Evolutionary conservation across 169 alveolate genomes (phyloP), one percentile per base, ranked within the genome.

Genomic region (Theileria orientalis): DNA sequence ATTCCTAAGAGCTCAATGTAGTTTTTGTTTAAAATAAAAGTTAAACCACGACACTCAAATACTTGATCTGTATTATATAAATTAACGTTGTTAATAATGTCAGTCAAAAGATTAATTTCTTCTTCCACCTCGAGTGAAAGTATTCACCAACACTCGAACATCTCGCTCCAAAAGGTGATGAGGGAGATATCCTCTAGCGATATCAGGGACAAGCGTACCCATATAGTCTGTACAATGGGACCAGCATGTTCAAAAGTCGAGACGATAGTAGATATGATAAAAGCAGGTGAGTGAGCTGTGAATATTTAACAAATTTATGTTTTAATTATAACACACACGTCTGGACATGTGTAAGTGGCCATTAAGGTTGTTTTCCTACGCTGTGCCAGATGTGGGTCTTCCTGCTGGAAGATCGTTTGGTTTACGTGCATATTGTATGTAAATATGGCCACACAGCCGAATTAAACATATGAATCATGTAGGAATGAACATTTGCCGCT

Each of bases 401-500:
- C n/a, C n/a, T n/a, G 23, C 27, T 54, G 9, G n/a, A 54, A 16
- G n/a, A 13, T 54, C 63, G 9, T 44, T 44, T 44, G 16, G 14
- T 14, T 44, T 44, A 14, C 52, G 11, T 54, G 14, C 27, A 21
- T 54, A 11, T 11, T 54, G 23, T 13, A 54, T 54, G 14, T 54
- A 61, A 9, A 29, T 61, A 40, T 61, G 14, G 13, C n/a, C n/a
- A n/a, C n/a, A n/a, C n/a, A n/a, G 21, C 25, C 60, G 2, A 2
- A 13, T 16, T 5, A 3, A 8, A 41, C 29, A 27, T 13, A 64
- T 21, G n/a, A 0, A 41, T 11, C 21, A 13, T 64, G n/a, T 92
- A 35, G 99, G 99, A 35, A 95, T 97, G 98, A 95, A 96, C 87
- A 95, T 97, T 23, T 97, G 98, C 72, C 95, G 99, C 74, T 91